These are phyloP conservation scores for Pseudogymnoascus sp. DNA, from an alignment of 2,329 filamentous ascomycete species.

Conservation along the genomic window DNA sequence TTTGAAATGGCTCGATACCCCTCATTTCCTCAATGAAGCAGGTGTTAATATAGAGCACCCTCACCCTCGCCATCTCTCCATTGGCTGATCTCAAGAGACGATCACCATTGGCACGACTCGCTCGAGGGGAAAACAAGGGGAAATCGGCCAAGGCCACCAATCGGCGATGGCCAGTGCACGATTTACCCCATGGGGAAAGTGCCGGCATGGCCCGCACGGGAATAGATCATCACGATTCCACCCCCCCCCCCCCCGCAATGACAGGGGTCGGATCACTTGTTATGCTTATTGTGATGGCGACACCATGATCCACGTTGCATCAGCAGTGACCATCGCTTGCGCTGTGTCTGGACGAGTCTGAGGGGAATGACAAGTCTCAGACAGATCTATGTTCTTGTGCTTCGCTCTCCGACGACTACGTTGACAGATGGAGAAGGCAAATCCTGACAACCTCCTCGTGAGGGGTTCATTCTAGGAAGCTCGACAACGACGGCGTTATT, in stretches of 20 bases:
- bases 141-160: background rate
- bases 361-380: background rate
- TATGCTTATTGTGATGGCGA: slow-evolving; percentile 7
- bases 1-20: background rate
- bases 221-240: background rate
- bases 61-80: background rate
- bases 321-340: background rate
- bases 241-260: background rate
- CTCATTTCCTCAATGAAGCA: slow-evolving; percentile 2
- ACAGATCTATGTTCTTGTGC: background rate
- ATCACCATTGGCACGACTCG: background rate
- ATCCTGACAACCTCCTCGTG: background rate
- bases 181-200: slow-evolving; percentile 2
- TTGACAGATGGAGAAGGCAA: background rate
- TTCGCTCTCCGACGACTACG: background rate
- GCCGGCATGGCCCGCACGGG: slow-evolving; percentile 4
- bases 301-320: slow-evolving; percentile 3
- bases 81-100: background rate
- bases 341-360: background rate
- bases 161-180: background rate
- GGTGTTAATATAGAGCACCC: background rate
- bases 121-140: background rate
- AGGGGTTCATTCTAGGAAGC: background rate
- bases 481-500: no score
- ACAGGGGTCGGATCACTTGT: background rate